Percentiles rank a stretch among this genome's conserved stretches.
phyloP scores from a whole-genome alignment of 2,329 filamentous ascomycete genomes.

The Fusarium irregulare region DNA sequence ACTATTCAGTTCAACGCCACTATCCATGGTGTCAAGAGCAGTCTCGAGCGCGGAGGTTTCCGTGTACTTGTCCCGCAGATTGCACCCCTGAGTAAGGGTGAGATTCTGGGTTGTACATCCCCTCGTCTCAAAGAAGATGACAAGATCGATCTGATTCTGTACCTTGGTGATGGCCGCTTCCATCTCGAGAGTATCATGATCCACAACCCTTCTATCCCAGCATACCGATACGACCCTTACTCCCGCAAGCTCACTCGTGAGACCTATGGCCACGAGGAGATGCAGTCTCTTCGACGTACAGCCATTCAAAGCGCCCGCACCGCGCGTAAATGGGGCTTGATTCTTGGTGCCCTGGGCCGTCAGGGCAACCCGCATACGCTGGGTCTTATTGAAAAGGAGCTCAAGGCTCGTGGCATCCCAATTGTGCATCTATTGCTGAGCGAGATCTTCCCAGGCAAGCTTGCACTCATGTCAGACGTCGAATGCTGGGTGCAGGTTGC shows the following conservation, averaged over 20 bases:
- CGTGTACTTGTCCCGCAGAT: slow-evolving; percentile 91
- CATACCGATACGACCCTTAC: slow-evolving; percentile 97
- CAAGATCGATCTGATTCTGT: slow-evolving; percentile 81
- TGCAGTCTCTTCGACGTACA: slow-evolving; percentile 81
- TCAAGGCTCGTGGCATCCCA: slow-evolving; percentile 78
- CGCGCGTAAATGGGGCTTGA: slow-evolving; percentile 93
- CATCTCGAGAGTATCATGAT: slow-evolving; percentile 99
- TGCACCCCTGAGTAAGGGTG: slow-evolving; percentile 89
- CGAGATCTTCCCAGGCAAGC: slow-evolving; percentile 96
- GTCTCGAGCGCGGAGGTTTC: slow-evolving; percentile 86
- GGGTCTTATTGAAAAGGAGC: slow-evolving; percentile 81
- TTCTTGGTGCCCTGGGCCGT: slow-evolving; percentile 89
- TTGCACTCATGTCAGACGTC: slow-evolving; percentile 92
- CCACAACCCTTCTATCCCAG: slow-evolving; percentile 89
- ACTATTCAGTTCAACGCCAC: slow-evolving; percentile 99
- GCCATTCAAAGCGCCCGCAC: slow-evolving; percentile 81
- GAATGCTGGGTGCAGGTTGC: slow-evolving; percentile 99
- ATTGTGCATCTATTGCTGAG: slow-evolving; percentile 88
- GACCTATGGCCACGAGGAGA: slow-evolving; percentile 90
- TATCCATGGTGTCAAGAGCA: slow-evolving; percentile 83
- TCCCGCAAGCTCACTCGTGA: slow-evolving; percentile 91
- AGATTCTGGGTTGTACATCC: slow-evolving; percentile 97
- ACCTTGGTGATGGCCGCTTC: slow-evolving; percentile 92
- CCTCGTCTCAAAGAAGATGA: slow-evolving; percentile 72
- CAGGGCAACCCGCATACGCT: slow-evolving; percentile 97